Evolutionary conservation across 805 yeast species (phyloP), one percentile per base, ranked within the genome.

Genomic region (Zygoascus biomembranicola): DNA sequence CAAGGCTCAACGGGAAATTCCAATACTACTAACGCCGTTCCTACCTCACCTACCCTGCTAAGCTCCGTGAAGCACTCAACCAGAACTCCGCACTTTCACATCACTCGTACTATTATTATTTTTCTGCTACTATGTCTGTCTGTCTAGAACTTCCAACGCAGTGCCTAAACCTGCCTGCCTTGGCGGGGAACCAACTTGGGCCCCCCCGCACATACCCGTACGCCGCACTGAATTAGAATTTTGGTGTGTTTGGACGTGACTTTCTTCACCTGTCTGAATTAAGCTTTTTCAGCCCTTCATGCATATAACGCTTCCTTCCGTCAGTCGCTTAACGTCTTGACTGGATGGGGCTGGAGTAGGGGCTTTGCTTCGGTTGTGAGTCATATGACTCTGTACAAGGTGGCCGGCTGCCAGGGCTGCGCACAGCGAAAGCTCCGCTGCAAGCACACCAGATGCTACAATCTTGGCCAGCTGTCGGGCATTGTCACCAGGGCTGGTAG

Each of bases 401-500:
- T 94, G 99, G 48, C 99, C 99, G 31, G 98, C 98, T 9, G 98
- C 98, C 60, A 94, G 80, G 1, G 99, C 99, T 49, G 97, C 79
- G 73, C 96, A 86, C 61, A 94, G 78, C 1, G 98, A 92, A 53
- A 94, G 77, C 70, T 94, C 99, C 45, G 96, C 97, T 0, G 98
- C 97, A 62, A 94, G 79, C 18, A 94, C 99, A 37, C 95, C 90
- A 50, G 95, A 82, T 1, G 99, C 99, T 54, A 94, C 89, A 56
- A 92, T 80, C 65, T 84, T 82, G 13, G 99, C 98, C 62, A 94
- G 78, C 69, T 87, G 95, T 66, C 95, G 82, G 18, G 99, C 95
- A 70, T 94, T 94, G 51, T 83, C 87, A 61, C 99, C 99, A 1
- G 99, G 98, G 51, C 77, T 80, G 4, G 90, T 84, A 41, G 95